Conservation (phyloP, 1,284 basidiomycete genomes). For the Marasmius tenuissimus region DNA sequence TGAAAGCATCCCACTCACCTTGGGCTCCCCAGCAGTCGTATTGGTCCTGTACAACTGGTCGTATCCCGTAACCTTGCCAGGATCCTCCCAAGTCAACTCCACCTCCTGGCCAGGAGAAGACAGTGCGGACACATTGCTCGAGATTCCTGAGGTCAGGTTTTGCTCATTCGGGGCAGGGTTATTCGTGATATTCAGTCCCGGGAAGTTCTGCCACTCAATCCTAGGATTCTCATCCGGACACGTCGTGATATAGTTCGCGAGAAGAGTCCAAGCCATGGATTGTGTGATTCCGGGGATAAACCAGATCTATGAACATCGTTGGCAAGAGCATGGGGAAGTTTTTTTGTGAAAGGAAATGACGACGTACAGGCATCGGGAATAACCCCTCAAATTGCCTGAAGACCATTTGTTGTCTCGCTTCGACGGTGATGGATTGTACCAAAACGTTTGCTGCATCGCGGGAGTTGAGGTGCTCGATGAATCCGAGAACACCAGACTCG, state of each 20-base stretch:
- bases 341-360: constrained; percentile 1
- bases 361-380: constrained; percentile 58
- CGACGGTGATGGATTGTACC: constrained; percentile 62
- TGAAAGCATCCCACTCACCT: constrained; percentile 27
- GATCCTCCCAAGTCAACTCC: constrained; percentile 54
- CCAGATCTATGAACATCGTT: constrained; percentile 27
- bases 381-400: constrained; percentile 66
- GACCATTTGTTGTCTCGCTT: constrained; percentile 67
- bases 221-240: constrained; percentile 61
- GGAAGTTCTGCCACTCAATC: constrained; percentile 60
- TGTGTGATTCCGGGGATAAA: constrained; percentile 58
- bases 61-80: constrained; percentile 52
- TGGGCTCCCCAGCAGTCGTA: constrained; percentile 41
- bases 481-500: constrained; percentile 64
- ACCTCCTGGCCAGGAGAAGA: constrained; percentile 26
- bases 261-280: constrained; percentile 61
- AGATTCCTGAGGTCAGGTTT: background rate
- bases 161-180: constrained; percentile 20
- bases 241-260: constrained; percentile 54
- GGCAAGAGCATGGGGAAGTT: background rate
- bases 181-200: constrained; percentile 44
- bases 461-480: constrained; percentile 63
- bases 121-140: constrained; percentile 2
- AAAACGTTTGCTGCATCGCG: constrained; percentile 56
- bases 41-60: constrained; percentile 54